A percentile compares a stretch with the other conserved stretches of the same genome.
Conservation (phyloP, 805 yeast species). For the Millerago galiae region DNA sequence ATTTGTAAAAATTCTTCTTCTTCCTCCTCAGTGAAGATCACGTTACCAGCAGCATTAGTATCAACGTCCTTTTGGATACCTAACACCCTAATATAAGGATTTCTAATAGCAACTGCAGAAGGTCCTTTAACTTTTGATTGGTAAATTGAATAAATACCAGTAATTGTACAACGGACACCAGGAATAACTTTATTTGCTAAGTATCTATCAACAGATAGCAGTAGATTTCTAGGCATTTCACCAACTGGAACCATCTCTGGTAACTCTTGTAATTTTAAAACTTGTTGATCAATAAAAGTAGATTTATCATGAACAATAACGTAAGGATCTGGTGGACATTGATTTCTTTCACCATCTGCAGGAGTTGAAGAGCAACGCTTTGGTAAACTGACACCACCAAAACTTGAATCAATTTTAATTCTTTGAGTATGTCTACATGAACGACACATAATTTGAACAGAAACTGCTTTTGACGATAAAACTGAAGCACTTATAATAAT, state of each 20-base stretch:
- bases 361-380: constrained; percentile 53
- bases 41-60: constrained; percentile 50
- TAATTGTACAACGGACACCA: constrained; percentile 86
- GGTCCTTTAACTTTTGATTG: constrained; percentile 59
- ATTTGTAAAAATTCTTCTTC: constrained; percentile 83
- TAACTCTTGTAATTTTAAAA: constrained; percentile 88
- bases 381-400: constrained; percentile 67
- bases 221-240: constrained; percentile 93
- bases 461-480: constrained; percentile 79
- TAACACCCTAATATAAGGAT: constrained; percentile 80
- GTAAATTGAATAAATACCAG: constrained; percentile 89
- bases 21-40: constrained; percentile 81
- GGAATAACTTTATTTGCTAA: constrained; percentile 89
- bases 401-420: constrained; percentile 56
- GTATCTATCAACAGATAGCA: constrained; percentile 83
- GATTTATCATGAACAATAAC: constrained; percentile 91
- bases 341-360: constrained; percentile 44
- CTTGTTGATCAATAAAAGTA: constrained; percentile 90
- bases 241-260: constrained; percentile 99
- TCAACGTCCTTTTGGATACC: constrained; percentile 86
- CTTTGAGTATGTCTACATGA: constrained; percentile 77
- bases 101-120: constrained; percentile 80
- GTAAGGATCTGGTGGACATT: constrained; percentile 91
- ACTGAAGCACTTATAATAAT: constrained; percentile 90
- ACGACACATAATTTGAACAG: constrained; percentile 78